Evolutionary conservation across 192 early-diverging fungal genomes (phyloP), one percentile per base, ranked within the genome.

Genomic region (Thoreauomyces humboldtii): DNA sequence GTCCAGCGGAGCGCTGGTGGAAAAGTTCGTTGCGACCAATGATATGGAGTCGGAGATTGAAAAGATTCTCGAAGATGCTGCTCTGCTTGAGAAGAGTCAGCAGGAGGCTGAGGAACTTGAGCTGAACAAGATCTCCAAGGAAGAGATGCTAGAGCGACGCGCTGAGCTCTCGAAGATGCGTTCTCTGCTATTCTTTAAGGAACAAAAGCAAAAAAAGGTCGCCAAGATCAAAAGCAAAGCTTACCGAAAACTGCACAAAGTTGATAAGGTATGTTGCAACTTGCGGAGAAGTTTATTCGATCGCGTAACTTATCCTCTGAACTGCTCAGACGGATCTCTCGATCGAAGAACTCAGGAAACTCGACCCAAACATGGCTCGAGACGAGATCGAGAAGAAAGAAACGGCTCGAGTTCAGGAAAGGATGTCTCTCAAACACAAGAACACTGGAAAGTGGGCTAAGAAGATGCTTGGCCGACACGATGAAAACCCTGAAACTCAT

Each of bases 141-240:
- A 95, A 57, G 91, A 99, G 28, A 33, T 84, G n/a, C 33, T 50
- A 7, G 79, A 69, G 32, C 83, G 91, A 12, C 86, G 88, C 31
- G 75, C 79, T 0, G 91, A 99, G 52, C 78, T 96, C 34, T 88
- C 87, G 21, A 83, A 87, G 78, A 93, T 96, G 92, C 88, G 95
- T 22, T 90, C 92, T 36, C 77, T 98, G 44, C 86, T 95, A 87
- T 96, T 95, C 79, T 91, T 92, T 32, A 83, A 91, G 43, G 95
- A 98, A 70, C 82, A 88, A 36, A 94, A 94, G 61, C 86, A 88
- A 48, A 96, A 93, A 73, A 86, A 93, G 46, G 79, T 91, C 35
- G 89, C 92, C 50, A 98, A 98, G 77, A 98, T 99, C 73, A 99
- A 99, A 80, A 93, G 91, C 79, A 98, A 97, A 77, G 75, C 91